Percentiles rank a stretch among this genome's conserved stretches.
Evolutionary conservation across 805 yeast genomes (phyloP).

Genomic region (Lipomyces yamanashiensis): DNA sequence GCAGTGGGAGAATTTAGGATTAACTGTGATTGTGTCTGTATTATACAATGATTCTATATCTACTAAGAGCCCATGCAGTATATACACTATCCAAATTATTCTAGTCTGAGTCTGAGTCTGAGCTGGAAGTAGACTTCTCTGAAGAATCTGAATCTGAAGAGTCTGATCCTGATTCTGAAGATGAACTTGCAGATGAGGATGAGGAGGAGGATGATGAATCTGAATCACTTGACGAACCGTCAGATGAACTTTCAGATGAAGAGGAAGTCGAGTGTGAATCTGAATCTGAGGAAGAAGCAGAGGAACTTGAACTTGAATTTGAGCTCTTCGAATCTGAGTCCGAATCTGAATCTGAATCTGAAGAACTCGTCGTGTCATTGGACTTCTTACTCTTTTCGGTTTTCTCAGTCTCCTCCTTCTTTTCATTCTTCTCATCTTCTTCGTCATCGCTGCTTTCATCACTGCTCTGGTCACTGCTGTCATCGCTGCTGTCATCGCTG

Average conservation of each 20-base stretch:
- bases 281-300: constrained; percentile 8
- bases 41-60: too few relatives aligned
- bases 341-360: constrained; percentile 14
- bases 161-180: too few relatives aligned
- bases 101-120: too few relatives aligned
- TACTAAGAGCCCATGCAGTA: too few relatives aligned
- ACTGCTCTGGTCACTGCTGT: neutral
- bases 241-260: neutral
- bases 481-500: neutral
- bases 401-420: neutral
- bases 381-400: too few relatives aligned
- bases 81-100: too few relatives aligned
- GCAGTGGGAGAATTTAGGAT: too few relatives aligned
- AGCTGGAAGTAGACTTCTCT: too few relatives aligned
- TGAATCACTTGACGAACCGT: neutral
- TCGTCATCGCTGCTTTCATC: neutral
- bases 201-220: neutral
- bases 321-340: constrained; percentile 1
- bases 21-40: too few relatives aligned
- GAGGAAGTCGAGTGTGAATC: constrained; percentile 6
- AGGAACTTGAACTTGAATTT: neutral
- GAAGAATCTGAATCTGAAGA: too few relatives aligned
- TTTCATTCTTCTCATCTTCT: neutral
- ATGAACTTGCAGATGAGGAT: too few relatives aligned
- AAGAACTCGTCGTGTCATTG: too few relatives aligned